Evolutionary conservation across 1,139 yeast species (phyloP), one percentile per base, ranked within the genome.

Genomic region (Saccharomyces pastorianus): DNA sequence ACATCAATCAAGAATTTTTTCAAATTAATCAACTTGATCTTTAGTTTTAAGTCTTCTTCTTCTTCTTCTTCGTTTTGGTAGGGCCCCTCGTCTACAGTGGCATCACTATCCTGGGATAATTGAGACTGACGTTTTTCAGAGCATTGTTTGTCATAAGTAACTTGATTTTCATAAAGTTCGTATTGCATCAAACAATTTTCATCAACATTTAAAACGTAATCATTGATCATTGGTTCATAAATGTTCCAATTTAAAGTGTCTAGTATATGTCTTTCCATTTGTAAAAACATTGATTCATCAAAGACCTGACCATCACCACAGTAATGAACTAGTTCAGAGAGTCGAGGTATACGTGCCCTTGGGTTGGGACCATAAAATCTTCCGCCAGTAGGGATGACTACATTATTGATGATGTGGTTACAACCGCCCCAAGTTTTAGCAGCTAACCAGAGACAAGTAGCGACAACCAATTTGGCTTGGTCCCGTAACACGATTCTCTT

Each of bases 381-480:
- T 17, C 85, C 85, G 47, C 87, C 86, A 9, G 76, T 69, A 51
- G 78, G 77, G 29, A 74, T 69, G 23, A 72, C 71, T 11, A 73
- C 67, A 55, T 74, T 74, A 67, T 82, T 82, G 55, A 82, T 78
- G 61, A 82, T 81, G 69, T 83, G 88, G 61, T 82, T 82, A 65
- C 84, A 82, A 31, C 89, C 89, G 50, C 89, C 89, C 67, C 78
- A 80, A 3, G 82, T 72, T 66, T 83, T 83, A 32, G 84, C 78
- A 5, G 85, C 80, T 23, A 83, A 71, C 88, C 88, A 83, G 44
- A 83, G 71, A 65, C 88, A 83, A 23, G 88, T 82, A 47, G 85
- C 80, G 47, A 82, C 78, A 25, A 83, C 84, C 53, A 83, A 73
- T 66, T 82, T 85, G 7, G 82, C 76, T 71, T 83, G 88, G 56